phyloP scores from a whole-genome alignment of 805 yeast species.

The Dipodascus albidus region DNA sequence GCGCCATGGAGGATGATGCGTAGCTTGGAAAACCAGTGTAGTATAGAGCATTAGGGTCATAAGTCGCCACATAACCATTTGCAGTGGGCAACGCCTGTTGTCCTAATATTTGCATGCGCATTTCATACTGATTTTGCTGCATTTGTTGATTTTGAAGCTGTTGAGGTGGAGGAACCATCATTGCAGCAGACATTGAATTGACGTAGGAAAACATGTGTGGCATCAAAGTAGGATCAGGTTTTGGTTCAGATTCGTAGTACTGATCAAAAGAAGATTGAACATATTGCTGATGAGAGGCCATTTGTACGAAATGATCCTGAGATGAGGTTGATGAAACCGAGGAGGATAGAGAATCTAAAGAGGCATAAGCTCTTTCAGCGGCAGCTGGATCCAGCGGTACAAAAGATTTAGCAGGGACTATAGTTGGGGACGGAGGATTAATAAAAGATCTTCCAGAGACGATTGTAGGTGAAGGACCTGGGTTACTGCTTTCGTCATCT shows the following conservation, averaged over 20 bases:
- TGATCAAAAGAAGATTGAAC: neutral
- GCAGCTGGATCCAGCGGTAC: neutral
- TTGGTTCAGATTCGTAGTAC: neutral
- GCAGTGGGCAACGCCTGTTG: neutral
- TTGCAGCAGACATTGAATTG: neutral
- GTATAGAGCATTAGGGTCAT: neutral
- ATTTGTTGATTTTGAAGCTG: neutral
- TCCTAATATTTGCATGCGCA: neutral
- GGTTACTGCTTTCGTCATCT: neutral
- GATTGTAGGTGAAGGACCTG: neutral
- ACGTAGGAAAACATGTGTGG: constrained; percentile 1
- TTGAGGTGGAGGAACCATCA: neutral
- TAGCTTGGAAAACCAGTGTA: neutral
- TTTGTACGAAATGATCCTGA: neutral
- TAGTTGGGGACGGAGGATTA: neutral
- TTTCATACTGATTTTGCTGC: neutral
- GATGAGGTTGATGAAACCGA: neutral
- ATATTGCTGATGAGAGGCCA: neutral
- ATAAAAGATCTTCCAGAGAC: neutral
- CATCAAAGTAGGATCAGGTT: constrained; percentile 1
- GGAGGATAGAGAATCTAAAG: neutral
- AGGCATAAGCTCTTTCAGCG: neutral
- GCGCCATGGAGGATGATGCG: neutral
- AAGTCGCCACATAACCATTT: neutral
- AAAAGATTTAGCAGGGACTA: neutral